Evolutionary conservation across 2,329 filamentous ascomycete species (phyloP).

Genomic region (Graphilbum sp.): DNA sequence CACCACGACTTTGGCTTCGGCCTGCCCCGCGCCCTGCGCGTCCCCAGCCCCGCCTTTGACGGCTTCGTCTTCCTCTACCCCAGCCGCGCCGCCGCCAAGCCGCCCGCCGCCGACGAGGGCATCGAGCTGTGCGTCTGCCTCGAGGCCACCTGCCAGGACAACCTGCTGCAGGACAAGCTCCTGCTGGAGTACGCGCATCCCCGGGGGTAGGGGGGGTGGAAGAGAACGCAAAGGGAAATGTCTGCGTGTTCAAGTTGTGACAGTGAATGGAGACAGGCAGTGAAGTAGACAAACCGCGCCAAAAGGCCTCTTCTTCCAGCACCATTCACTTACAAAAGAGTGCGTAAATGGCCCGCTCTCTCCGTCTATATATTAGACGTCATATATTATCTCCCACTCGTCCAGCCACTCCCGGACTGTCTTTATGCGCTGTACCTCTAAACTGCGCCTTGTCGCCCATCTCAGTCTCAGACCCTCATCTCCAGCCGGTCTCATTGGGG

Average conservation of each 20-base stretch:
- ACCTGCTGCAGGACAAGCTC: neutral
- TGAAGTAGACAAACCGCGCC: too few species aligned
- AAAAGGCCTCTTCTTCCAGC: too few species aligned
- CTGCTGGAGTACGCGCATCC: neutral
- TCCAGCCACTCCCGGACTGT: too few species aligned
- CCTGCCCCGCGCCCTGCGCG: slow-evolving; percentile 5
- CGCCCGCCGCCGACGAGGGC: slow-evolving; percentile 2
- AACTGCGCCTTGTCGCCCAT: too few species aligned
- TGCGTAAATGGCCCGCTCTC: too few species aligned
- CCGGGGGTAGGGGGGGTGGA: neutral
- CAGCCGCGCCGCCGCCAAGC: neutral
- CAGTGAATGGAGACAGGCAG: neutral
- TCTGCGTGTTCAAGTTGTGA: neutral
- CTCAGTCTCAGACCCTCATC: too few species aligned
- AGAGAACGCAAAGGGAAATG: neutral
- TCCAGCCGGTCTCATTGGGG: too few species aligned
- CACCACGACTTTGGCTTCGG: slow-evolving; percentile 17
- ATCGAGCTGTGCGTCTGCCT: slow-evolving; percentile 3
- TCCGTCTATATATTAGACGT: too few species aligned
- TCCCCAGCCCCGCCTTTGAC: slow-evolving; percentile 3
- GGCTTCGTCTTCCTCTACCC: slow-evolving; percentile 6
- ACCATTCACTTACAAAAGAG: too few species aligned
- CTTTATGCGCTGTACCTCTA: too few species aligned
- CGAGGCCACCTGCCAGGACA: neutral
- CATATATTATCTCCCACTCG: too few species aligned